Base-by-base conservation (phyloP, 106 monocot species). In the Hemerocallis citrina region DNA sequence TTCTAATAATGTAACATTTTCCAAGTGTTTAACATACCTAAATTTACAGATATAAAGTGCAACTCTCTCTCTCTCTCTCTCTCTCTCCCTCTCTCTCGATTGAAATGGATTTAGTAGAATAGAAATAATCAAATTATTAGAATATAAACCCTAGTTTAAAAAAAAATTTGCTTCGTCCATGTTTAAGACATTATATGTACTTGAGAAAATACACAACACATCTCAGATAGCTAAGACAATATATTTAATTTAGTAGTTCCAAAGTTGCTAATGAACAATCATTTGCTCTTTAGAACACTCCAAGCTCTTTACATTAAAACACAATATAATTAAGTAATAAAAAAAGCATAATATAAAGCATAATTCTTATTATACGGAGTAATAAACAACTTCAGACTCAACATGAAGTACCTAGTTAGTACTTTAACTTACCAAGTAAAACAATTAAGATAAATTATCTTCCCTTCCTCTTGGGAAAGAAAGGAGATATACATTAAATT, bases 221-320 rank as follows among this genome's bases (percentile, higher is more conserved):
- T 41, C 41, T 13, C 4, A 41, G 1, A 46, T 10, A 4, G 20
- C n/a, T n/a, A n/a, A n/a, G n/a, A n/a, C n/a, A 46, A 2, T 46
- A 46, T 20, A 19, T 19, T 27, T 22, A 54, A 54, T 31, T 54
- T 31, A 54, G 14, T 54, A 54, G 54, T 29, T 54, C 54, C 54
- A 15, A 54, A n/a, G 54, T 20, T 47, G 3, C 13, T 49, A 28
- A 54, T 31, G 16, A 32, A 32, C 54, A 54, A 54, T 54, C 54
- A 32, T 54, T 54, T 31, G 54, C n/a, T 32, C 31, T 11, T 54
- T 31, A 31, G 31, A 54, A n/a, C n/a, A n/a, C n/a, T n/a, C n/a
- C n/a, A n/a, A n/a, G n/a, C n/a, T n/a, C n/a, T n/a, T n/a, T n/a
- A n/a, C n/a, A n/a, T n/a, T n/a, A n/a, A 12, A 54, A 54, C 54